Base-by-base conservation (phyloP, 1,284 basidiomycete genomes). In the Leucoagaricus sp. region DNA sequence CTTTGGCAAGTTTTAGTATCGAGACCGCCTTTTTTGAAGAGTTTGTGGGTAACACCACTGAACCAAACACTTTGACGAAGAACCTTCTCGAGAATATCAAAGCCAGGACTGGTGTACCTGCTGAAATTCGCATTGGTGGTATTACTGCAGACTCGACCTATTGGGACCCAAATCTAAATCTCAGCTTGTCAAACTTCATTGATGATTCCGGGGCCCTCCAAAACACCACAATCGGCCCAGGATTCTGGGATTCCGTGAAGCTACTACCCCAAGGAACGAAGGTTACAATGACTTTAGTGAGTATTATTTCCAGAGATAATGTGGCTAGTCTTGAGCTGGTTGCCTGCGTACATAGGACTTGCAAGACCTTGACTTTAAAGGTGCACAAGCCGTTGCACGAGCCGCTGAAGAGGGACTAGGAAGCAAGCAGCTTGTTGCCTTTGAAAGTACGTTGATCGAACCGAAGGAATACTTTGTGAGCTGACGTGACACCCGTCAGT, bases 101-200 rank as follows among this genome's bases (percentile, higher is more conserved):
- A 50, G 64, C 67, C 13, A 73, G 79, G 13, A 75, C 79, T 23
- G 78, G 78, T 1, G 66, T 72, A 13, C 68, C 80, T 25, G 69
- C 75, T 8, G 73, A 81, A 65, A 64, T 81, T 15, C 71, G 80
- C 9, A 79, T 81, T 23, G 79, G 79, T 19, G 80, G 80, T 0
- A 79, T 80, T 52, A 81, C 79, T 0, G 80, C 79, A 8, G 78
- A 82, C 60, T 80, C 78, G 17, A 79, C 79, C 1, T 76, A 74
- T 47, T 80, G 78, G 78, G 63, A 79, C 53, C 66, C 72, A 0
- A 68, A 69, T 12, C 72, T 75, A 38, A 67, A 72, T 34, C 64
- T 64, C 3, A 70, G 75, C 6, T 62, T 79, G 48, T 74, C 70
- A 64, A 81, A 80, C 60, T 78, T 75, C 55, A 70, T 81, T 33